Evolutionary conservation across 306 rosid genomes (phyloP).

Genomic region (Notholithocarpus densiflorus): DNA sequence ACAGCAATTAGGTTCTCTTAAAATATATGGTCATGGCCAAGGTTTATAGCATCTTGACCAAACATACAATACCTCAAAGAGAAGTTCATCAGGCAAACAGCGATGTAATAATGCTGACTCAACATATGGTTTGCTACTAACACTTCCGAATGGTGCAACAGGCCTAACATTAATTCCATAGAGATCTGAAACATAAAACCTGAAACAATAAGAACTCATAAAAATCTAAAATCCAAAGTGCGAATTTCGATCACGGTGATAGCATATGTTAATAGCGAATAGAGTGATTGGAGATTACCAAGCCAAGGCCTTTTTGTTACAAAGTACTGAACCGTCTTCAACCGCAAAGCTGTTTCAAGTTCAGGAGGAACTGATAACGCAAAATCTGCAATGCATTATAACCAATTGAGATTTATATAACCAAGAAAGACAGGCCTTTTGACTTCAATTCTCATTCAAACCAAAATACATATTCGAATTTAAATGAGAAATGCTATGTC

Average conservation of each 20-base stretch:
- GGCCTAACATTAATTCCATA: constrained; percentile 93
- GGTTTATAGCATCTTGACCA: constrained; percentile 1
- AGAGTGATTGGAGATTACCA: constrained; percentile 43
- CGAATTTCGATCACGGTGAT: neutral
- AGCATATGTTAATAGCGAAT: neutral
- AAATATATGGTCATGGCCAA: neutral
- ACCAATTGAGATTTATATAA: neutral
- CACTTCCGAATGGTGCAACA: constrained; percentile 90
- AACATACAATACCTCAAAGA: constrained; percentile 65
- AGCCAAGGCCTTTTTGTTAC: constrained; percentile 95
- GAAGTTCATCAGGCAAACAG: constrained; percentile 75
- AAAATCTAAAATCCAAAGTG: neutral
- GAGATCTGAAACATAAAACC: constrained; percentile 73
- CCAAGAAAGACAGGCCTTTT: neutral
- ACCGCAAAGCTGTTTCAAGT: constrained; percentile 70
- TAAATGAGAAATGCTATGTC: too few species aligned
- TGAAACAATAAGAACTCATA: constrained; percentile 32
- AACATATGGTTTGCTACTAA: constrained; percentile 64
- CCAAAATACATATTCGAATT: too few species aligned
- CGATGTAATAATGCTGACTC: constrained; percentile 79
- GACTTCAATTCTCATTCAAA: neutral
- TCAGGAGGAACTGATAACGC: constrained; percentile 58
- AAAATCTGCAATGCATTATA: constrained; percentile 48
- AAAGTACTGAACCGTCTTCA: constrained; percentile 69
- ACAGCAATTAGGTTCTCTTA: neutral